Evolutionary conservation across 768 basidiomycete genomes (phyloP).

Genomic region (Solioccasus polychromus): DNA sequence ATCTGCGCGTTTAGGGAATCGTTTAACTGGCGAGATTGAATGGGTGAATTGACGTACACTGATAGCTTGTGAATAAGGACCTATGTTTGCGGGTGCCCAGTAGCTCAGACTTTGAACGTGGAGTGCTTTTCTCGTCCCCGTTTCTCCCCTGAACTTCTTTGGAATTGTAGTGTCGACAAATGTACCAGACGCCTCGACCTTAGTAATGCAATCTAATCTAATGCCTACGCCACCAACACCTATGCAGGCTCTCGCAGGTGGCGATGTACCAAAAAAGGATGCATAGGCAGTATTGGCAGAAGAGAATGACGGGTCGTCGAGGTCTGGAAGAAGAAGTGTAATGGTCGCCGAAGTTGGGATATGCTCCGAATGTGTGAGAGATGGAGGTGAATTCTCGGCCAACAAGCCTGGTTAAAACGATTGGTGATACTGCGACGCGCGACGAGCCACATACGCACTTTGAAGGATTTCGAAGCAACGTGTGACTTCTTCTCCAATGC

Average conservation of each 20-base stretch:
- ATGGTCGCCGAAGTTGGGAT: conserved; percentile 51
- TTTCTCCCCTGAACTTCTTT: conserved; percentile 26
- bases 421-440: neutral
- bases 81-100: conserved; percentile 99
- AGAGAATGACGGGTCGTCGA: conserved; percentile 63
- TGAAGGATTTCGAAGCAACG: conserved; percentile 63
- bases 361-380: conserved; percentile 23
- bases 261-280: conserved; percentile 83
- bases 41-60: conserved; percentile 45
- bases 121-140: conserved; percentile 56
- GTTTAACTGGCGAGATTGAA: neutral
- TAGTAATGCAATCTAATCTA: conserved; percentile 82
- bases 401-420: conserved; percentile 47
- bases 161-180: conserved; percentile 10
- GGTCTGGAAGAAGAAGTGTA: conserved; percentile 79
- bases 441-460: conserved; percentile 41
- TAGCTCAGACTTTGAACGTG: conserved; percentile 97
- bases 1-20: conserved; percentile 43
- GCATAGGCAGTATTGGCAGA: conserved; percentile 76
- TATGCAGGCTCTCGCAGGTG: conserved; percentile 94
- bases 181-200: conserved; percentile 19
- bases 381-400: conserved; percentile 37
- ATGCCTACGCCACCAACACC: conserved; percentile 64
- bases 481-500: conserved; percentile 67
- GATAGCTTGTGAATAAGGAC: conserved; percentile 95